Conservation (phyloP, 225 moss, liverwort and hornwort genomes). For the Neckera pumila region DNA sequence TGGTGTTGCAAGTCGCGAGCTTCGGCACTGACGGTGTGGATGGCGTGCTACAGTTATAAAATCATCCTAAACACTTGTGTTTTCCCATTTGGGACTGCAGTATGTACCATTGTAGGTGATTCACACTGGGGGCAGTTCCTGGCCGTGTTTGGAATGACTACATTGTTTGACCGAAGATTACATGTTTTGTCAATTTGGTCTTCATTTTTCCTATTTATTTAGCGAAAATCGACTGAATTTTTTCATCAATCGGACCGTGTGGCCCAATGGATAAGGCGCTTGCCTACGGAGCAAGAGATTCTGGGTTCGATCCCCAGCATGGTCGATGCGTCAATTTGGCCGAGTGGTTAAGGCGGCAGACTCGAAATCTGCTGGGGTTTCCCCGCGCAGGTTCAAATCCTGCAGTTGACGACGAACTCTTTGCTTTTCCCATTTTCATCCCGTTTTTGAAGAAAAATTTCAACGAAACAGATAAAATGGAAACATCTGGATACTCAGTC, state of each 20-base stretch:
- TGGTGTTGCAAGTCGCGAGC: neutral
- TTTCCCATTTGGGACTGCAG: neutral
- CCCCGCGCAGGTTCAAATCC: conserved; percentile 51
- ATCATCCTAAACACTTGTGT: neutral
- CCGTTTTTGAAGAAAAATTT: neutral
- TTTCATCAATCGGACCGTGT: neutral
- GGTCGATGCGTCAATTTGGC: conserved; percentile 16
- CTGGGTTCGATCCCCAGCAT: conserved; percentile 42
- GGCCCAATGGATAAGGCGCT: conserved; percentile 46
- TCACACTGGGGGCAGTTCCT: neutral
- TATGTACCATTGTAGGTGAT: too few relatives aligned
- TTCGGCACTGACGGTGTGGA: neutral
- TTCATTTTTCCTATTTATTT: accelerated
- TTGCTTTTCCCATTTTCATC: neutral
- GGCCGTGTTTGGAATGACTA: too few relatives aligned
- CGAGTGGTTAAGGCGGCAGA: conserved; percentile 51
- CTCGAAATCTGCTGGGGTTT: conserved; percentile 44
- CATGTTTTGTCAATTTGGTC: accelerated
- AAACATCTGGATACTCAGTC: neutral
- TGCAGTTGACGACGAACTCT: conserved; percentile 5
- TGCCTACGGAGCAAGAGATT: conserved; percentile 41
- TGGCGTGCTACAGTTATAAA: neutral
- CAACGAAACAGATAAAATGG: neutral
- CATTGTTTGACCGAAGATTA: neutral
- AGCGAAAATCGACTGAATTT: accelerated